These are phyloP conservation scores for Lasiodiplodia sp. DNA, from an alignment of 2,329 filamentous ascomycete genomes.

Conservation along the genomic window DNA sequence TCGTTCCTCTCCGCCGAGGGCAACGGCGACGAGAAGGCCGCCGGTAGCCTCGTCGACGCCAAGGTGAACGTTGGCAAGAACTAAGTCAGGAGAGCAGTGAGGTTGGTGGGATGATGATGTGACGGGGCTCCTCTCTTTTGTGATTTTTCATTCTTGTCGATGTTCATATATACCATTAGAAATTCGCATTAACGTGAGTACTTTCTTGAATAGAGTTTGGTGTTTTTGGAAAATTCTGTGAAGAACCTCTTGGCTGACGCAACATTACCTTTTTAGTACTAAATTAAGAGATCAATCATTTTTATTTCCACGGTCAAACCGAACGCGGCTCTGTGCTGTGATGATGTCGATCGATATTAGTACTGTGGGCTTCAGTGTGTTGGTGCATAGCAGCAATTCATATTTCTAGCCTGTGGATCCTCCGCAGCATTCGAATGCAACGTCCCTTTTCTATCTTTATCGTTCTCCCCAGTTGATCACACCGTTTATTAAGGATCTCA, in stretches of 20 bases:
- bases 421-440: not conserved
- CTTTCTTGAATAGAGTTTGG: not conserved
- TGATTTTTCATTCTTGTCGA: not conserved
- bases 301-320: not conserved
- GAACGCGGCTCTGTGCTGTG: not conserved
- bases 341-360: not conserved
- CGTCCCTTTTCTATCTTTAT: not conserved
- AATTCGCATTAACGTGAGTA: not conserved
- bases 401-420: not conserved
- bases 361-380: not conserved
- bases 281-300: constrained; percentile 15
- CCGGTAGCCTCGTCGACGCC: not conserved
- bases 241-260: not conserved
- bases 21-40: not conserved
- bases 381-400: not conserved
- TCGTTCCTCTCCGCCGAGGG: constrained; percentile 1
- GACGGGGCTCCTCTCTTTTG: not conserved
- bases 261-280: not conserved
- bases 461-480: not conserved
- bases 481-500: not conserved
- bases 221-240: not conserved
- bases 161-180: constrained; percentile 7
- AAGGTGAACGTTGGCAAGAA: constrained; percentile 3
- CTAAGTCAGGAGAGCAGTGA: not conserved
- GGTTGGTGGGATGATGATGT: constrained; percentile 3